phyloP scores from a whole-genome alignment of 176 grass and related monocot species.

The Ampelocalamus luodianensis region DNA sequence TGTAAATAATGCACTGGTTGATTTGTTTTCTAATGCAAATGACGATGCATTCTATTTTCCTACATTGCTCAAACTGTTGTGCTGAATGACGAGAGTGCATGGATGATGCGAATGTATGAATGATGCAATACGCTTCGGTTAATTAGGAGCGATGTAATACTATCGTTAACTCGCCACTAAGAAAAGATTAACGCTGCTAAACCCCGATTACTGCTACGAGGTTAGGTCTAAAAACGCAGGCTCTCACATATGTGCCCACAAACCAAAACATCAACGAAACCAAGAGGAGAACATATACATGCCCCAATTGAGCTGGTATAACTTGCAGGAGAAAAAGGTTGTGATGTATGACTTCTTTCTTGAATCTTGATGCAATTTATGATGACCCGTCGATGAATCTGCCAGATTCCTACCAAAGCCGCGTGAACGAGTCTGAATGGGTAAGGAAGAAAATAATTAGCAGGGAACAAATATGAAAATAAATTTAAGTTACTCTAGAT shows the following conservation, averaged over 20 bases:
- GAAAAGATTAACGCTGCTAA: too few relatives aligned
- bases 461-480: not conserved
- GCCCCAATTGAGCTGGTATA: conserved; percentile 72
- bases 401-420: conserved; percentile 51
- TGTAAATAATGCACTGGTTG: too few relatives aligned
- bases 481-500: not conserved
- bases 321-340: conserved; percentile 67
- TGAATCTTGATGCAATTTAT: conserved; percentile 53
- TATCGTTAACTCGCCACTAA: too few relatives aligned
- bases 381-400: conserved; percentile 49
- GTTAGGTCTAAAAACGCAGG: too few relatives aligned
- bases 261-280: conserved; percentile 3
- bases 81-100: too few relatives aligned
- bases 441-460: conserved; percentile 40
- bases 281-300: conserved; percentile 22
- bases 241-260: not conserved
- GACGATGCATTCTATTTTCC: too few relatives aligned
- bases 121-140: too few relatives aligned
- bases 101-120: too few relatives aligned
- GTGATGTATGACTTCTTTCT: conserved; percentile 45
- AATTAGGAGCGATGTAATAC: too few relatives aligned
- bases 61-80: too few relatives aligned
- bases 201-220: too few relatives aligned
- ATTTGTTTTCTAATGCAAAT: too few relatives aligned
- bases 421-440: conserved; percentile 52